Base-by-base conservation (phyloP, 2,329 filamentous ascomycete species). In the Sporothrix globosa region DNA sequence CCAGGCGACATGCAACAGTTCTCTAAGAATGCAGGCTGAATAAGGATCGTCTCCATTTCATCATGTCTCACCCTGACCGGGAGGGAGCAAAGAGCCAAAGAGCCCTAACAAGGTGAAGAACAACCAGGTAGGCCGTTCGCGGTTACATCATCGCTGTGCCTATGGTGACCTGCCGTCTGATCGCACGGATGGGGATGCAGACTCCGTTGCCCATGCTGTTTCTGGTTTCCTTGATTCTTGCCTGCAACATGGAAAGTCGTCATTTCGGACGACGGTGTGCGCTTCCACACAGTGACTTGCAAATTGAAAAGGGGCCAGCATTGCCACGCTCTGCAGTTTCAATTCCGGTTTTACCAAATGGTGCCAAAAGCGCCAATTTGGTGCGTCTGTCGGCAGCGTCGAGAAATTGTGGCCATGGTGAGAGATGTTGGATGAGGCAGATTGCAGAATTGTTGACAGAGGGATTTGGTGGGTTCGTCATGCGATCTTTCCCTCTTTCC, bases 21-120 rank as follows among this genome's bases (percentile, higher is more conserved):
- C 41, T 21, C n/a, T 39, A 19, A 53, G 63, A 67, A 67, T 67
- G 50, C 65, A 19, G 48, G 34, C 50, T 54, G 65, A 54, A 53
- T 54, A 54, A 67, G 65, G 65, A 67, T 54, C 66, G 50, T 58
- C 66, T 34, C 54, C 39, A 56, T 67, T 56, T 67, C 50, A 54
- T 11, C 34, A 2, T 68, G 66, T 68, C 66, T 68, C 52, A 68
- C 66, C 52, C 21, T 27, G 61, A 4, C 61, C 17, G 9, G 24
- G 21, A 46, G 17, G 44, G n/a, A 24, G 39, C 21, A 41, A 41
- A 61, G 39, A 14, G 56, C 34, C 19, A n/a, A n/a, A 3, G 34
- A 17, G 11, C 14, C 41, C 17, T 14, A 41, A 39, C 27, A 30
- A 2, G 27, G 27, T 30, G 27, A 30, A 30, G 27, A 30, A 30